These are phyloP conservation scores for Choiromyces venosus DNA, from an alignment of 495 filamentous ascomycete species.

Conservation along the genomic window DNA sequence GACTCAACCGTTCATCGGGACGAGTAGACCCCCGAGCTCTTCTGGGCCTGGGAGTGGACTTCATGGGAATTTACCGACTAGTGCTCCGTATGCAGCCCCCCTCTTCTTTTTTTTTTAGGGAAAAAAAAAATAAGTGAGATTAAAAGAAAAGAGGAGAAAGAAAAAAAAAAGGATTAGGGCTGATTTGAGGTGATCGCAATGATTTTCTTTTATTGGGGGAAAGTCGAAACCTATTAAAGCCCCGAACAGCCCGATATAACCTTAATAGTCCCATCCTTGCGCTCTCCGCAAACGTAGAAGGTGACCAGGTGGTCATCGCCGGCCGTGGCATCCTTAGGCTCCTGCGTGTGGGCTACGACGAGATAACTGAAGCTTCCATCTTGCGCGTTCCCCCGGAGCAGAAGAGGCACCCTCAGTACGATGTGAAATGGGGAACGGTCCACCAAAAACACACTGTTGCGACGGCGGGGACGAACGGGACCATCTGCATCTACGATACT, in stretches of 20 bases:
- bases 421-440: constrained; percentile 64
- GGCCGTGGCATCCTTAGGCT: constrained; percentile 34
- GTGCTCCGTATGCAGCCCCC: constrained; percentile 27
- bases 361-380: constrained; percentile 30
- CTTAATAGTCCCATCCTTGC: constrained; percentile 34
- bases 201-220: neutral
- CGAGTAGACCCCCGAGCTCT: constrained; percentile 38
- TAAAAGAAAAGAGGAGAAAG: neutral
- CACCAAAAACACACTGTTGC: constrained; percentile 56
- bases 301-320: constrained; percentile 36
- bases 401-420: constrained; percentile 45
- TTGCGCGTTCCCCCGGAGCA: constrained; percentile 33
- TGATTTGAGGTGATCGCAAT: neutral
- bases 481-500: constrained; percentile 58
- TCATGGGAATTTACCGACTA: constrained; percentile 12
- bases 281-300: constrained; percentile 34
- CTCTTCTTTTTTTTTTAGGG: neutral
- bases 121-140: neutral
- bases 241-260: constrained; percentile 30
- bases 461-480: constrained; percentile 66
- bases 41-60: constrained; percentile 20
- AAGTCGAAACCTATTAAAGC: constrained; percentile 25
- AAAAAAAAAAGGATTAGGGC: neutral
- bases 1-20: constrained; percentile 38
- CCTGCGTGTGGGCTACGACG: constrained; percentile 25